These are phyloP conservation scores for Penicillium pancosmium DNA, from an alignment of 495 filamentous ascomycete genomes.

Conservation along the genomic window DNA sequence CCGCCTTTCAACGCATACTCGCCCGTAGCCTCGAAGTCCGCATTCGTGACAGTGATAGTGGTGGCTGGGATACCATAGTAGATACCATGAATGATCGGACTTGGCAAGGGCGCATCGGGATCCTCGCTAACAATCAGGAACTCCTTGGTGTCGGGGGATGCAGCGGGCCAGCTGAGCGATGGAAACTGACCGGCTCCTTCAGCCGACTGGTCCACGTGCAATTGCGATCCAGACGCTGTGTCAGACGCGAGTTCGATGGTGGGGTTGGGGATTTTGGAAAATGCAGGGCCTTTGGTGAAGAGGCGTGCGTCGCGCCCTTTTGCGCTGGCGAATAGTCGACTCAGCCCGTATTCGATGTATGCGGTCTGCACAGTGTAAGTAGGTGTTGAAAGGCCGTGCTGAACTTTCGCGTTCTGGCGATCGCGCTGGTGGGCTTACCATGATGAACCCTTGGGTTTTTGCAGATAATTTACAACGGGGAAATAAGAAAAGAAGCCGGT, in stretches of 20 bases:
- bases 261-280: constrained; percentile 39
- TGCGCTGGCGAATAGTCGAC: constrained; percentile 34
- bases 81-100: constrained; percentile 49
- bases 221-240: constrained; percentile 39
- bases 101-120: constrained; percentile 51
- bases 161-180: constrained; percentile 41
- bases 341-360: constrained; percentile 41
- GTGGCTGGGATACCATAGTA: constrained; percentile 46
- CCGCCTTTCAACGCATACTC: constrained; percentile 39
- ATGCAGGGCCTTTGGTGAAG: constrained; percentile 48
- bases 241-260: constrained; percentile 50
- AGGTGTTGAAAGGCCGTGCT: not conserved
- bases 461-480: no score
- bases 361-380: constrained; percentile 14
- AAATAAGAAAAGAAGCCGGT: not conserved
- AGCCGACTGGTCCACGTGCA: constrained; percentile 43
- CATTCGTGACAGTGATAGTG: constrained; percentile 35
- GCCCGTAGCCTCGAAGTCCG: constrained; percentile 35
- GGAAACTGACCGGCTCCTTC: constrained; percentile 48
- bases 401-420: not conserved
- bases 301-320: constrained; percentile 49
- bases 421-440: constrained; percentile 1
- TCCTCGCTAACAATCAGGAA: constrained; percentile 55
- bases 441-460: not conserved
- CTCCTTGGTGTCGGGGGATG: constrained; percentile 40